These are phyloP conservation scores for Morella rubra DNA, from an alignment of 306 rosid genomes.

Conservation along the genomic window DNA sequence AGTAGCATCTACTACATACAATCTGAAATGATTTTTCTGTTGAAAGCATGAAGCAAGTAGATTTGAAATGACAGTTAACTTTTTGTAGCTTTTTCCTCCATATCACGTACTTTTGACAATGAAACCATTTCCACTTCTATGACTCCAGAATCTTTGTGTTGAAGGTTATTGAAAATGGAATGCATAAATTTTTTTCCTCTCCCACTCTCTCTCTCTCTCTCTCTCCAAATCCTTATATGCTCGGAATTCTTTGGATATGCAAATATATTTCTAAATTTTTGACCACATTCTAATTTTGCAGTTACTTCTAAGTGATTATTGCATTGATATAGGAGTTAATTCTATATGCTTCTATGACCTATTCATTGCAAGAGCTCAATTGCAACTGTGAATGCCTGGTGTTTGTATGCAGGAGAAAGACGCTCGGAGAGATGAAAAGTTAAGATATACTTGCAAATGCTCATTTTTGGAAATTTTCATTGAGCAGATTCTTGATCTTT, in stretches of 20 bases:
- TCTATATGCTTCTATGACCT: background rate
- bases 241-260: background rate
- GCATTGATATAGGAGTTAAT: background rate
- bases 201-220: too few relatives aligned
- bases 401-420: slow-evolving; percentile 75
- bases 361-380: background rate
- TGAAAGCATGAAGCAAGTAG: too few relatives aligned
- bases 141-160: background rate
- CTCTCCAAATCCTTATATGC: background rate
- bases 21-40: background rate
- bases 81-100: too few relatives aligned
- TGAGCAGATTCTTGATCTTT: slow-evolving; percentile 94
- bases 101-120: too few relatives aligned
- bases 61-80: too few relatives aligned
- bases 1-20: too few relatives aligned
- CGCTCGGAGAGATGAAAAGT: slow-evolving; percentile 78
- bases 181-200: background rate
- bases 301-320: background rate
- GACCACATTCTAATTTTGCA: background rate
- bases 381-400: background rate
- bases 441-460: slow-evolving; percentile 82
- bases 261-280: background rate
- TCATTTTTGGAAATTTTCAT: slow-evolving; percentile 96
- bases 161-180: background rate
- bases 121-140: background rate